phyloP scores from a whole-genome alignment of 192 early-diverging fungal genomes.

The Coemansia sp. region DNA sequence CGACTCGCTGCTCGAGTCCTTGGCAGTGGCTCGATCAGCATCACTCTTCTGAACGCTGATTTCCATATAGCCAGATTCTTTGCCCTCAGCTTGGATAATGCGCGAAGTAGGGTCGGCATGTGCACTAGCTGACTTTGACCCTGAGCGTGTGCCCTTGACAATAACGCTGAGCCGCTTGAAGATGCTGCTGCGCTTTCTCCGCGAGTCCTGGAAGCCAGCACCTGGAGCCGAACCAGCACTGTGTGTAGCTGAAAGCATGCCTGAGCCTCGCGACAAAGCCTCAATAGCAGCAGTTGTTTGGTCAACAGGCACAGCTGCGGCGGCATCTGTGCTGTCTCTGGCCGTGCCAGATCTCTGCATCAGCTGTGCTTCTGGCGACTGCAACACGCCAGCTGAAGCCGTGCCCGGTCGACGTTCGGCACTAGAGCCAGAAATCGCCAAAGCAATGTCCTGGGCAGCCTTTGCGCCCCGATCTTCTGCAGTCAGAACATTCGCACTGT shows the following conservation, averaged over 20 bases:
- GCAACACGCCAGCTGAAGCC: background rate
- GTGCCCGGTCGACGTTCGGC: background rate
- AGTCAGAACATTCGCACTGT: background rate
- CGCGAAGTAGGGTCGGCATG: constrained; percentile 22
- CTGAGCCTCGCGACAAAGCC: constrained; percentile 28
- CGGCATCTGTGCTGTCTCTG: background rate
- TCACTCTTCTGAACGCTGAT: constrained; percentile 25
- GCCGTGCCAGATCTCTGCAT: background rate
- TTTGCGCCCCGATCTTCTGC: constrained; percentile 9
- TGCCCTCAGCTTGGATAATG: constrained; percentile 37
- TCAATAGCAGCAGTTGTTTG: constrained; percentile 51
- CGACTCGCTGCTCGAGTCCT: background rate
- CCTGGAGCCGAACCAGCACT: background rate
- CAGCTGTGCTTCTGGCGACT: background rate
- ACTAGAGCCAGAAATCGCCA: constrained; percentile 2
- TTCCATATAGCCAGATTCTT: constrained; percentile 42
- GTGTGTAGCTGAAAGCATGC: constrained; percentile 6
- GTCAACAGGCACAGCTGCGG: constrained; percentile 20
- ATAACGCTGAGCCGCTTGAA: constrained; percentile 47
- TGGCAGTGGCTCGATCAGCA: background rate
- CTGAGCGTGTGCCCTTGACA: constrained; percentile 35
- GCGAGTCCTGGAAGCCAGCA: constrained; percentile 12
- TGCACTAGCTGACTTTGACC: constrained; percentile 7
- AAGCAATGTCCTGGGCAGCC: constrained; percentile 20
- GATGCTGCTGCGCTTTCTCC: constrained; percentile 36